Base-by-base conservation (phyloP, 139 green algal genomes). In the Volvox africanus region DNA sequence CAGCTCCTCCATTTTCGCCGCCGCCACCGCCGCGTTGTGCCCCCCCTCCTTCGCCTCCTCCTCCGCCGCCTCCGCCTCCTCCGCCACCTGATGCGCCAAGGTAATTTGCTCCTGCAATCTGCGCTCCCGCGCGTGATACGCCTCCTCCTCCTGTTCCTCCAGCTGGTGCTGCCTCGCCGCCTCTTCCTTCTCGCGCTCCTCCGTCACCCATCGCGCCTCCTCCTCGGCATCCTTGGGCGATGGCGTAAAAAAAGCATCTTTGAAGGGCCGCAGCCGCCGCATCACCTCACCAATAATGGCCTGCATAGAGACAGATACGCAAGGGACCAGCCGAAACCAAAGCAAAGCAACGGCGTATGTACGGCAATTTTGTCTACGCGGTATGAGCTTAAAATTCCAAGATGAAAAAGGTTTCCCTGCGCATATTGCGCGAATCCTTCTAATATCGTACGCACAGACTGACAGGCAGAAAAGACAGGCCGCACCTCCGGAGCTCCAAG, bases 181-280 rank as follows among this genome's bases (percentile, higher is more conserved):
- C 65, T 37, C 24, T 21, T 61, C 69, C 19, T 1, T 11, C 68
- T 22, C 73, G 18, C 55, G 71, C 50, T 84, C 86, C 73, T 84
- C 86, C 1, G 12, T 18, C 21, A 20, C 50, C 86, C 86, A 90
- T 6, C 86, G 86, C 86, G 71, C 86, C 86, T 84, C 86, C 73
- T 90, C 86, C 50, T 81, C 86, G 12, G 50, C 50, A 30, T 90
- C 84, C 84, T 82, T 71, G 71, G 71, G 1, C 9, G 50, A 65
- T 18, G 86, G 86, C n/a, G 86, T 83, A 75, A 90, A 90, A 30
- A 83, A 83, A 32, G 71, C 73, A 55, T 83, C 71, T n/a, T 83
- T 83, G 86, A 90, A 90, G 50, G 86, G 86, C 71, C 20, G 16
- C 73, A 90, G 65, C 24, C 86, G 86, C 30, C 86, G 86, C 86